phyloP scores from a whole-genome alignment of 441 rosid genomes.

The Viola pubescens region DNA sequence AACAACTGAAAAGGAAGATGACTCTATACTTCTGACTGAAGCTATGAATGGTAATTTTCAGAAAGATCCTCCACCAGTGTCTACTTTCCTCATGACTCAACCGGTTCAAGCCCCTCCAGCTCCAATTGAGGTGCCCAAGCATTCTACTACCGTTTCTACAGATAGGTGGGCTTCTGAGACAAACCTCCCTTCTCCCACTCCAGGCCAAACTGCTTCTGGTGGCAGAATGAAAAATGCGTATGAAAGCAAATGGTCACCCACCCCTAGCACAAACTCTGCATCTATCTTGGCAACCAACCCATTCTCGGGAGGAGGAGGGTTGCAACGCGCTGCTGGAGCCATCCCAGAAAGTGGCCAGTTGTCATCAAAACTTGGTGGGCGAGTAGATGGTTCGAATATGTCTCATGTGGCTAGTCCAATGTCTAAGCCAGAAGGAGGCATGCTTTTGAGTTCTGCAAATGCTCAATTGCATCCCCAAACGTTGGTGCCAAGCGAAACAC shows the following conservation, averaged over 20 bases:
- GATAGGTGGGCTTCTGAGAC: constrained; percentile 53
- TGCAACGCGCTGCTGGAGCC: constrained; percentile 22
- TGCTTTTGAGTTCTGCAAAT: constrained; percentile 30
- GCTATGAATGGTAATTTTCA: constrained; percentile 62
- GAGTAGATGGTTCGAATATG: constrained; percentile 18
- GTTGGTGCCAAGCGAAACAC: constrained; percentile 25
- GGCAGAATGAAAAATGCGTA: constrained; percentile 34
- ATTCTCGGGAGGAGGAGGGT: constrained; percentile 26
- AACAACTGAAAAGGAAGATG: constrained; percentile 47
- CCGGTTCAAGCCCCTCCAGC: constrained; percentile 31
- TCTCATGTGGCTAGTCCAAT: constrained; percentile 27
- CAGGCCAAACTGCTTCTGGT: constrained; percentile 37
- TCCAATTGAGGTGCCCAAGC: constrained; percentile 45
- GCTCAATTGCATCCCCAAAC: constrained; percentile 29
- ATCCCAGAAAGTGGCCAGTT: constrained; percentile 21
- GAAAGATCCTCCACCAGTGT: constrained; percentile 34
- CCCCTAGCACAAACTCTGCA: constrained; percentile 32
- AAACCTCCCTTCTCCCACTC: constrained; percentile 90
- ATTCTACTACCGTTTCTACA: constrained; percentile 17
- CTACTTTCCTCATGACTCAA: constrained; percentile 32
- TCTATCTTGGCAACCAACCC: constrained; percentile 22
- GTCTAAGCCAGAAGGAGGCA: constrained; percentile 30
- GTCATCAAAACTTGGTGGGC: constrained; percentile 14
- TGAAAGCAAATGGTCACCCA: constrained; percentile 70
- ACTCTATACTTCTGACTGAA: constrained; percentile 65